Conservation (phyloP, 1,284 basidiomycete species). For the Malassezia vespertilionis region DNA sequence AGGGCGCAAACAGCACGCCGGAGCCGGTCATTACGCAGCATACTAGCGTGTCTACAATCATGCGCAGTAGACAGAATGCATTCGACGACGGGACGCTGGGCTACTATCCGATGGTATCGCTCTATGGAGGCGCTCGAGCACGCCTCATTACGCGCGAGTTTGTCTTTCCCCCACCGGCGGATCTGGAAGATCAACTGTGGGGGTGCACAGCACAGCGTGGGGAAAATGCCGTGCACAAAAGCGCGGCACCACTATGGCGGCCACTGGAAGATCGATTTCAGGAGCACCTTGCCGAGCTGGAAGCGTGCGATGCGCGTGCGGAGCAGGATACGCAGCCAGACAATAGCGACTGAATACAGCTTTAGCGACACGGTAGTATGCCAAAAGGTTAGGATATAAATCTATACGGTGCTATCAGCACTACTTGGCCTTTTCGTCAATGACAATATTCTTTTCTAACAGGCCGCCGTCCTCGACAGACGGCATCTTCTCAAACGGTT, state of each 20-base stretch:
- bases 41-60: constrained; percentile 18
- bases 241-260: constrained; percentile 10
- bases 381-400: too few species aligned
- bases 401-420: too few species aligned
- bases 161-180: constrained; percentile 57
- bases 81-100: constrained; percentile 91
- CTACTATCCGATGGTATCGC: constrained; percentile 86
- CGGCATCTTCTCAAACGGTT: constrained; percentile 41
- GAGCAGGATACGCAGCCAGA: too few species aligned
- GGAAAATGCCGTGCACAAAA: background rate
- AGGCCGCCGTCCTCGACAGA: constrained; percentile 32
- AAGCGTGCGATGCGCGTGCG: too few species aligned
- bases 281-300: background rate
- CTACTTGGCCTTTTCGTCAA: constrained; percentile 41
- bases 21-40: constrained; percentile 28
- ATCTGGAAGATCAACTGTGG: constrained; percentile 27
- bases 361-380: too few species aligned
- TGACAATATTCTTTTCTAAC: constrained; percentile 32
- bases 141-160: constrained; percentile 73
- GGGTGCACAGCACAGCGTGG: background rate
- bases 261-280: constrained; percentile 4
- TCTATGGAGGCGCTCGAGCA: constrained; percentile 80
- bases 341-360: too few species aligned
- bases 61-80: constrained; percentile 55
- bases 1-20: too few species aligned